A percentile compares a stretch with the other conserved stretches of the same genome.
Evolutionary conservation across 2,329 filamentous ascomycete genomes (phyloP).

Genomic region (Hypoxylon sp.): DNA sequence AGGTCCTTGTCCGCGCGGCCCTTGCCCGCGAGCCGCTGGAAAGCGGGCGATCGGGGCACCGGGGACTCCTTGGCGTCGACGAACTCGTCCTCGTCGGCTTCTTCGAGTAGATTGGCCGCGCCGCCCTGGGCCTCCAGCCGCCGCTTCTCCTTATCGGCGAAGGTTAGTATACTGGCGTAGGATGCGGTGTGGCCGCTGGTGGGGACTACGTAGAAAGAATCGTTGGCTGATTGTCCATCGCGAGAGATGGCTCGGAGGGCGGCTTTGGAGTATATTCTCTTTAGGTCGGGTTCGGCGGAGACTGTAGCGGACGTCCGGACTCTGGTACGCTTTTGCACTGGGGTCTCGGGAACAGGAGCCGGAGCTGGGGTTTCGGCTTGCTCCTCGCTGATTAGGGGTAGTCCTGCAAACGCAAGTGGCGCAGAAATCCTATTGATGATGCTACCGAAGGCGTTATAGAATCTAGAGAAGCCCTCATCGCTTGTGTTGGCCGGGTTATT

Average conservation of each 20-base stretch:
- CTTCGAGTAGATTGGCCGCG: constrained; percentile 59
- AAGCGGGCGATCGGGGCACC: constrained; percentile 60
- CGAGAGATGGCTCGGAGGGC: constrained; percentile 84
- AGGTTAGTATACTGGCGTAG: constrained; percentile 89
- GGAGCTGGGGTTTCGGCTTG: constrained; percentile 61
- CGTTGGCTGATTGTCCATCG: constrained; percentile 74
- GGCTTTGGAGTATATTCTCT: constrained; percentile 86
- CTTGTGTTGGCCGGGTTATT: constrained; percentile 53
- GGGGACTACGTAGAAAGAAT: constrained; percentile 96
- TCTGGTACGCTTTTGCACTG: constrained; percentile 58
- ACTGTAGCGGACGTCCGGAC: constrained; percentile 54
- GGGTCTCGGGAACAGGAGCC: constrained; percentile 57
- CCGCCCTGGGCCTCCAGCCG: constrained; percentile 67
- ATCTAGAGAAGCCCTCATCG: constrained; percentile 89
- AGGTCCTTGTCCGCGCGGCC: constrained; percentile 62
- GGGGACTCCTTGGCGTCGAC: constrained; percentile 85
- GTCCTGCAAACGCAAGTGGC: constrained; percentile 90
- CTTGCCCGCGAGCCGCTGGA: constrained; percentile 60
- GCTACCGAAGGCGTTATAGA: constrained; percentile 92
- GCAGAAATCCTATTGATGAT: constrained; percentile 91
- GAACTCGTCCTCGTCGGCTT: constrained; percentile 87
- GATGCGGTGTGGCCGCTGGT: constrained; percentile 91
- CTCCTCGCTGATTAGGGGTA: constrained; percentile 77
- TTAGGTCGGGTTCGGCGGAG: constrained; percentile 79
- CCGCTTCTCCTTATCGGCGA: constrained; percentile 76